Conservation (phyloP, 2,329 filamentous ascomycete genomes). For the Blastomyces emzantsi region DNA sequence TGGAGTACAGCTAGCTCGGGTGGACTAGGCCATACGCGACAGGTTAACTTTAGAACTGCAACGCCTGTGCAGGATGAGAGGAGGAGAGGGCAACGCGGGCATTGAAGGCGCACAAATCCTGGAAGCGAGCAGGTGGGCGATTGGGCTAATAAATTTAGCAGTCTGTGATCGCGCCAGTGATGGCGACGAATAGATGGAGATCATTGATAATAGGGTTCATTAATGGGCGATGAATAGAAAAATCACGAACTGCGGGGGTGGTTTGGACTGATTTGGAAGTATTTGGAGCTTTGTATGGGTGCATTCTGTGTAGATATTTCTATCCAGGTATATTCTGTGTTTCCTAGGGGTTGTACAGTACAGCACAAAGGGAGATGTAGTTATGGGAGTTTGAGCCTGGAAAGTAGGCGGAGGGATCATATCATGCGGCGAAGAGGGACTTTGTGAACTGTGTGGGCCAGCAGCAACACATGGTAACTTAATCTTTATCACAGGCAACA, state of each 20-base stretch:
- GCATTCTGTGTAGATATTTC: neutral
- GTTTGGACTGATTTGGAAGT: neutral
- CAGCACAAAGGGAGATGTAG: too few species aligned
- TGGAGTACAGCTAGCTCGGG: neutral
- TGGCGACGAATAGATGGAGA: conserved; percentile 6
- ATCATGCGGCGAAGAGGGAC: too few species aligned
- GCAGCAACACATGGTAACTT: too few species aligned
- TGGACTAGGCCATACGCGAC: neutral
- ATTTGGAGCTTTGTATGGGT: neutral
- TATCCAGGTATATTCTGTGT: too few species aligned
- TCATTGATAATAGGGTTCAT: neutral
- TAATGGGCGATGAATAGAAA: neutral
- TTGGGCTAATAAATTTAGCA: neutral
- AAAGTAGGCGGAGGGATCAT: too few species aligned
- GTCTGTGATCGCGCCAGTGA: neutral
- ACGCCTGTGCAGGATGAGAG: neutral
- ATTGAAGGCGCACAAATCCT: neutral
- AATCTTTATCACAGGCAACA: too few species aligned
- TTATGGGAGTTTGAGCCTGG: too few species aligned
- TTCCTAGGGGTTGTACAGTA: too few species aligned
- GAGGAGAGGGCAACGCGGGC: neutral
- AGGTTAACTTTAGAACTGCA: neutral
- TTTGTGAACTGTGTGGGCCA: too few species aligned
- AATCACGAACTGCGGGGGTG: neutral
- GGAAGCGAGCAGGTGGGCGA: neutral